Base-by-base conservation (phyloP, 495 filamentous ascomycete species). In the Acidiella bohemica region DNA sequence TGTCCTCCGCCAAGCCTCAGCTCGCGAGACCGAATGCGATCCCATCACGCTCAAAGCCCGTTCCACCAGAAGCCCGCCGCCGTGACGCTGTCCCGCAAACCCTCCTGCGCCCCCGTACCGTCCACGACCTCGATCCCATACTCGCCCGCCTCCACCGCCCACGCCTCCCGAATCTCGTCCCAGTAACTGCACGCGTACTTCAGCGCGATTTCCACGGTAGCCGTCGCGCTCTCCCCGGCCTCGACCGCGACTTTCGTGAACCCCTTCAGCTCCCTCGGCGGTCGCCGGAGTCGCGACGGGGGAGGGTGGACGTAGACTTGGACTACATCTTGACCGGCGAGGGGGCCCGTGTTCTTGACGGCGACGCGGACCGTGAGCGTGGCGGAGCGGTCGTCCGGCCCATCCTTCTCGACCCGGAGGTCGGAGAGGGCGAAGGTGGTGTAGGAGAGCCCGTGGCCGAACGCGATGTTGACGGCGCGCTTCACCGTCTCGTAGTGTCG, bases 111-210 rank as follows among this genome's bases (percentile, higher is more conserved):
- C 56, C 12, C 35, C 6, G 18, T 41, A 8, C 41, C 42, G 16
- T 45, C 47, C 4, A 18, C 57, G 27, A 88, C 69, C 41, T 77
- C 46, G 9, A 82, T 73, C 32, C 71, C 60, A 54, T 85, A 93
- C 12, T 46, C 55, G 0, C 84, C 84, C 60, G 81, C 73, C 59
- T 90, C 85, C 0, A 76, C 78, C 19, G 84, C 72, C 83, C 84
- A 93, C 22, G 67, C 70, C 22, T 64, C 59, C 10, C 76, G 58
- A 23, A 71, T 64, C 45, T 81, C 78, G 47, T 92, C 84, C 61
- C 76, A 92, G 66, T 83, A 92, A 38, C 84, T 82, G 1, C 80
- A 76, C 0, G 82, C 73, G 53, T 81, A 80, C 53, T 75, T 68
- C 65, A 73, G 73, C 18, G 64, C 54, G n/a, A 67, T 57, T 59